phyloP scores from a whole-genome alignment of 345 rosid species.

The Eucalyptus microcorys region DNA sequence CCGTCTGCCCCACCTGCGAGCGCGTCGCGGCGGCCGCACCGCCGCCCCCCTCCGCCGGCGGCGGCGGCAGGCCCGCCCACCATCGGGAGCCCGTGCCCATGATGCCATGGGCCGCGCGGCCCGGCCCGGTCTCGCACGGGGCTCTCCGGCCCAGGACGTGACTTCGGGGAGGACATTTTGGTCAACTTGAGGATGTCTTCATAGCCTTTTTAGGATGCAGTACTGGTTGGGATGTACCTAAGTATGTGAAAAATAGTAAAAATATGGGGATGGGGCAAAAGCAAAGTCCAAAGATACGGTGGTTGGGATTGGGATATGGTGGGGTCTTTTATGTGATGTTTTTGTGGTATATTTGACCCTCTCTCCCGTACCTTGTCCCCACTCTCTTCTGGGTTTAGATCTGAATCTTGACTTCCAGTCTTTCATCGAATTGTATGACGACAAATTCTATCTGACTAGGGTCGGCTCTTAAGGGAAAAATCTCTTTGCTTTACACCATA shows the following conservation, averaged over 20 bases:
- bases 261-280: not conserved
- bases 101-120: not conserved
- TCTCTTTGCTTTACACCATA: not conserved
- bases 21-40: constrained; percentile 65
- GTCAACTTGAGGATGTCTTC: not conserved
- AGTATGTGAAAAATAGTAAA: not conserved
- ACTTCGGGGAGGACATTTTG: not conserved
- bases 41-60: not conserved
- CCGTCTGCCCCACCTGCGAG: constrained; percentile 99
- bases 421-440: not conserved
- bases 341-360: not conserved
- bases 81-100: not conserved
- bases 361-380: not conserved
- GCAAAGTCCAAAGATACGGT: not conserved
- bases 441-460: not conserved
- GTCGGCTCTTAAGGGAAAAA: not conserved
- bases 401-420: not conserved
- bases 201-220: not conserved
- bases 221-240: not conserved
- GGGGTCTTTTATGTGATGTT: not conserved
- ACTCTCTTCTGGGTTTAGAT: not conserved
- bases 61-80: not conserved
- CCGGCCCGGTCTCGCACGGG: not conserved
- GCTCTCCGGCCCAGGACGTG: not conserved
- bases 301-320: not conserved